Base-by-base conservation (phyloP, 2,329 filamentous ascomycete species). In the Thyridium curvatum region DNA sequence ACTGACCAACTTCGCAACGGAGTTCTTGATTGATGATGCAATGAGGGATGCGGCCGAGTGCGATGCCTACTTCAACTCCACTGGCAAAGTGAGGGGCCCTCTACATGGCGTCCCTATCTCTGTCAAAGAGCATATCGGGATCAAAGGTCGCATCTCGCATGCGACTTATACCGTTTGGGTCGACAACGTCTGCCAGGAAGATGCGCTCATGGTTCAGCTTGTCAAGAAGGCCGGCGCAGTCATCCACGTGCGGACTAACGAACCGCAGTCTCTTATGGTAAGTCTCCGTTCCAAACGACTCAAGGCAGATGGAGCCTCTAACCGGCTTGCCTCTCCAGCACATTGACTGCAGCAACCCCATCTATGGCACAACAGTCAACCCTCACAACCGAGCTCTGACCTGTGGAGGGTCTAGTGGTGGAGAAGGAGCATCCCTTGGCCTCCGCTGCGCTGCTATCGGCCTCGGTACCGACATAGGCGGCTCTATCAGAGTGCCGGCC, bases 61-160 rank as follows among this genome's bases (percentile, higher is more conserved):
- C n/a, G 61, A 65, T 44, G 40, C 44, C 8, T 52, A 56, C 35
- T 49, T 58, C 9, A 41, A 44, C n/a, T 42, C 46, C 13, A 45
- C 57, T 37, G 48, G 48, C 34, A 53, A 49, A 26, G 49, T 58
- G 3, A 28, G 59, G n/a, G 62, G 61, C 1, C 58, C 62, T 12
- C 50, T 65, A 2, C 59, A 63, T 40, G 62, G 61, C 15, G 53
- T 80, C 3, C 76, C 75, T 0, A 48, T 71, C 12, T 69, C 65
- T 35, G 46, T 71, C 26, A 72, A 71, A 43, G 68, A 71, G 46
- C 64, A 67, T 41, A 68, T 71, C 41, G 62, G 67, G 35, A 54
- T 69, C 10, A 62, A 61, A 44, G 60, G 60, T 4, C 59, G 66
- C 1, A 64, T 69, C 34, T 69, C 47, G 2, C 48, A 44, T 10